Base-by-base conservation (phyloP, 2,329 filamentous ascomycete genomes). In the Alternaria ethzedia region DNA sequence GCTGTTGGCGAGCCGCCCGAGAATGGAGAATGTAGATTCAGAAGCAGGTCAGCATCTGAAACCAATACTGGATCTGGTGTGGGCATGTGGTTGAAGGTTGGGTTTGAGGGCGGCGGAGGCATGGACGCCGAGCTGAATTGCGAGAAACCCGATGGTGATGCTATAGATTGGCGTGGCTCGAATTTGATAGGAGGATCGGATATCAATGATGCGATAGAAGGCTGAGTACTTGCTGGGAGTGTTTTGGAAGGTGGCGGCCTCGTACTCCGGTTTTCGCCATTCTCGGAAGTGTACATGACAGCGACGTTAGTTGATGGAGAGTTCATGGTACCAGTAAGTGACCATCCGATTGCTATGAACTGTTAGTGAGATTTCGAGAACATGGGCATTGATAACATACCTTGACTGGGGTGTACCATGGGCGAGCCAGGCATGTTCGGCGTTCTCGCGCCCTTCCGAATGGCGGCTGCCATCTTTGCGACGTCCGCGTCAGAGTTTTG, bases 291-390 rank as follows among this genome's bases (percentile, higher is more conserved):
- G 75, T 93, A 96, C 75, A 96, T 87, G 59, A 95, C 86, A 1
- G 93, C 94, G 5, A 97, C 82, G 74, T 92, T 96, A 0, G 93
- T 93, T 66, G 89, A 94, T 1, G 92, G 91, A 4, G 92, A 96
- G 73, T 96, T 93, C 58, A 92, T 94, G 2, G 91, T 95, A 13
- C 93, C 93, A 0, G 93, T 93, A n/a, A 97, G 82, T 8, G 92
- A 94, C 91, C 92, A 96, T 1, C 92, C 93, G 62, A 96, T 92
- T 1, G 88, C 87, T 86, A 61, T 61, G 12, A 30, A 36, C 54
- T 17, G 54, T 76, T 55, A 75, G 69, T 50, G n/a, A 44, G 11
- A 21, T 17, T 13, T 11, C 7, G 5, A 26, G 26, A 5, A 10
- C 17, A 5, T 32, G 4, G 21, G 21, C 15, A 25, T 17, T 13